A percentile compares a stretch with the other conserved stretches of the same genome.
Conservation (phyloP, 2,329 filamentous ascomycete species). For the Xylariomycetidae sp. region DNA sequence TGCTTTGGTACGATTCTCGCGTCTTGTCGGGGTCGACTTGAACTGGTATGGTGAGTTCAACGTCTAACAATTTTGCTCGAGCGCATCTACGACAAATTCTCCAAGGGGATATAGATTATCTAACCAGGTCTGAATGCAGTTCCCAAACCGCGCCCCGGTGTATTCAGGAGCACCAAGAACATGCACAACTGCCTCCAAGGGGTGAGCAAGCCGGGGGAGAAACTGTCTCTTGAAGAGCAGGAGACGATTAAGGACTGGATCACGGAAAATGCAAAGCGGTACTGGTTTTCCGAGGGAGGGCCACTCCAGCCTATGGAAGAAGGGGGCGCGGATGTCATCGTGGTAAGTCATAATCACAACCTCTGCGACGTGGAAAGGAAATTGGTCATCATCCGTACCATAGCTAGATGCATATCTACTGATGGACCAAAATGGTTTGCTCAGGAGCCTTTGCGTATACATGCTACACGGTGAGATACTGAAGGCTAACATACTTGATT, state of each 20-base stretch:
- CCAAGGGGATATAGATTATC: too few relatives aligned
- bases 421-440: too few relatives aligned
- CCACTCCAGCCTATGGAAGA: slow-evolving; percentile 60
- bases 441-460: too few relatives aligned
- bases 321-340: slow-evolving; percentile 71
- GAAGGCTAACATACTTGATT: slow-evolving; percentile 5
- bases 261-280: slow-evolving; percentile 65
- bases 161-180: slow-evolving; percentile 81
- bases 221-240: slow-evolving; percentile 60
- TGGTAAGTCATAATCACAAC: slow-evolving; percentile 48
- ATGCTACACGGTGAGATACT: too few relatives aligned
- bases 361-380: too few relatives aligned
- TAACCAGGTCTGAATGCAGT: too few relatives aligned
- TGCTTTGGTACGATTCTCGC: slow-evolving; percentile 67
- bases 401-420: too few relatives aligned
- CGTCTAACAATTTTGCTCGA: neutral
- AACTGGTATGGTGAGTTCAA: slow-evolving; percentile 61
- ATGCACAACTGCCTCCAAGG: slow-evolving; percentile 87
- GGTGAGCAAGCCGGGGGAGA: slow-evolving; percentile 60
- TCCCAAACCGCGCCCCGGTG: slow-evolving; percentile 71
- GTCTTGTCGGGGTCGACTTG: slow-evolving; percentile 61
- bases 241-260: slow-evolving; percentile 67
- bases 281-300: slow-evolving; percentile 66
- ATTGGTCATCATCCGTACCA: too few relatives aligned
- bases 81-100: too few relatives aligned